These are phyloP conservation scores for Emydomyces testavorans DNA, from an alignment of 2,329 filamentous ascomycete genomes.

Conservation along the genomic window DNA sequence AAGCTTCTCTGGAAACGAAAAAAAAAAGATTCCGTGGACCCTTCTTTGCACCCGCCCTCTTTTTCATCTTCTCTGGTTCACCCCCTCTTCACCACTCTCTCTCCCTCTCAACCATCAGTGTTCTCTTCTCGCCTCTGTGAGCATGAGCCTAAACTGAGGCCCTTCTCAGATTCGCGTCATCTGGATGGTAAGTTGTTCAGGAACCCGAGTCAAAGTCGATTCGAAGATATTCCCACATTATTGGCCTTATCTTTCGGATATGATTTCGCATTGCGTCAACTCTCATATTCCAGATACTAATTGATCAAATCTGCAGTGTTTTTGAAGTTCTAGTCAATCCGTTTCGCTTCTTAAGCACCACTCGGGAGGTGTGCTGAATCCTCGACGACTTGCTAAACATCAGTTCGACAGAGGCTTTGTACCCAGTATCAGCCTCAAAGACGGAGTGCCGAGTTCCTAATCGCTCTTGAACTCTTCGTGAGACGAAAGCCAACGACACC, in stretches of 20 bases:
- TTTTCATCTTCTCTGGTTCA: background rate
- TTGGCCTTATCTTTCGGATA: too few species aligned
- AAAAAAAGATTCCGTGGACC: background rate
- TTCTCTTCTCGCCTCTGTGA: background rate
- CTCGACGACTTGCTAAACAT: too few species aligned
- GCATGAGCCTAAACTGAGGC: background rate
- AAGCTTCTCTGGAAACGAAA: slow-evolving; percentile 1
- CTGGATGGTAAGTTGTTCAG: slow-evolving; percentile 4
- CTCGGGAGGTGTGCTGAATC: too few species aligned
- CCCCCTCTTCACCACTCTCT: background rate
- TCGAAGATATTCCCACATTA: background rate
- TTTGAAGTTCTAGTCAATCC: too few species aligned
- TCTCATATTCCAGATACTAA: too few species aligned
- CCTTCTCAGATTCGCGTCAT: background rate
- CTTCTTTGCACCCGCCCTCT: background rate
- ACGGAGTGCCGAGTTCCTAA: too few species aligned
- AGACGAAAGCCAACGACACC: background rate
- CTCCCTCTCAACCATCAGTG: background rate
- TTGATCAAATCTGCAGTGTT: too few species aligned
- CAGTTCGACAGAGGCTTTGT: too few species aligned
- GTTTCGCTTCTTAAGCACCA: too few species aligned
- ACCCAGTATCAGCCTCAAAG: too few species aligned
- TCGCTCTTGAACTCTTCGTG: slow-evolving; percentile 11
- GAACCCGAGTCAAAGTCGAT: background rate
- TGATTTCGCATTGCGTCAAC: too few species aligned